Conservation (phyloP, 2,329 filamentous ascomycete species). For the Venturia carpophila region DNA sequence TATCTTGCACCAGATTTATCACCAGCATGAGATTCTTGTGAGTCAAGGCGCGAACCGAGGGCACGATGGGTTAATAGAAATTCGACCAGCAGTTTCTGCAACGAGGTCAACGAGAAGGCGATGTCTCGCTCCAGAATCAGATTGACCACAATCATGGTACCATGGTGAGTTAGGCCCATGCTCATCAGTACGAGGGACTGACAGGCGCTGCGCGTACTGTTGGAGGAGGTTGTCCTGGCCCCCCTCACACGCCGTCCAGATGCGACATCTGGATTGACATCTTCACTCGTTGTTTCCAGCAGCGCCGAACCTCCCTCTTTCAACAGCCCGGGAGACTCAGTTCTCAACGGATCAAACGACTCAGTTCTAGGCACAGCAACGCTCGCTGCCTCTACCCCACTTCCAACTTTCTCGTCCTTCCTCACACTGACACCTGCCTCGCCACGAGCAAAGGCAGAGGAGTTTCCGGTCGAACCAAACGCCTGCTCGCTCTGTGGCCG, state of each 20-base stretch:
- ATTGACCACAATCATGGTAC: background rate
- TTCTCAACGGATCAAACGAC: background rate
- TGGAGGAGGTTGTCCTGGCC: too few species aligned
- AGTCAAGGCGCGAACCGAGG: background rate
- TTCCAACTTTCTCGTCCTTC: background rate
- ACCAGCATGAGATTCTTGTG: background rate
- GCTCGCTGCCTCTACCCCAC: background rate
- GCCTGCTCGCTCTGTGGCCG: background rate
- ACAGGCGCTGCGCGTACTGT: background rate
- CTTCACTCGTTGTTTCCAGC: background rate
- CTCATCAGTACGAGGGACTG: background rate
- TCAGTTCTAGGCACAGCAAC: background rate
- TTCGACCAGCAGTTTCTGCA: background rate
- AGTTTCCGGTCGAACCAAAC: background rate
- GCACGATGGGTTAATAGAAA: background rate
- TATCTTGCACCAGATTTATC: background rate
- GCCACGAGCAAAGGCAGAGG: background rate
- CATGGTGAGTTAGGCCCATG: background rate
- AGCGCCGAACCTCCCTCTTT: background rate
- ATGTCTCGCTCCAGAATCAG: background rate
- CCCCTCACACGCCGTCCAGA: background rate
- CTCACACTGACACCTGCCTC: background rate
- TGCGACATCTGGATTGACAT: background rate
- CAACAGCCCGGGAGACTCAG: background rate
- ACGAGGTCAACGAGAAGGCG: background rate